Evolutionary conservation across 768 basidiomycete species (phyloP).

Genomic region (Baorangia bicolor): DNA sequence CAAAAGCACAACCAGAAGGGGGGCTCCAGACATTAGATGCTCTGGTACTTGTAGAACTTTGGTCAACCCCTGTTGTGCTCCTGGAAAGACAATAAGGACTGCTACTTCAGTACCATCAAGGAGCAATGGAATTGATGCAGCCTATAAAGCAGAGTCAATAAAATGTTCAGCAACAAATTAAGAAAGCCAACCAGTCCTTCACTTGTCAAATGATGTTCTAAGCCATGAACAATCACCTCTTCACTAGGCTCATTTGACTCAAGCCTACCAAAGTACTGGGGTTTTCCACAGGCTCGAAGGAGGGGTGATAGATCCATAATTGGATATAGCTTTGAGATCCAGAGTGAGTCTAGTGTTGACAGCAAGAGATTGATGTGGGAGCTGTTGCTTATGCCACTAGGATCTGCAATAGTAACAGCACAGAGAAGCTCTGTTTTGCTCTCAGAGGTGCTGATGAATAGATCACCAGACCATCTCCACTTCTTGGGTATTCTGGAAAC

Average conservation of each 20-base stretch:
- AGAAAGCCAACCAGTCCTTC: constrained; percentile 43
- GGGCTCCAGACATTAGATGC: constrained; percentile 12
- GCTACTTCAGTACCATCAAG: constrained; percentile 51
- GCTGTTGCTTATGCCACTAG: constrained; percentile 41
- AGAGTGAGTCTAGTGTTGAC: constrained; percentile 39
- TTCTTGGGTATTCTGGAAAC: constrained; percentile 51
- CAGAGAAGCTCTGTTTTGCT: constrained; percentile 46
- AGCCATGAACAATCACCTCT: constrained; percentile 36
- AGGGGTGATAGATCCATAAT: constrained; percentile 46
- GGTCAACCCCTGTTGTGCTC: constrained; percentile 34
- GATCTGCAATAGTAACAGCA: constrained; percentile 47
- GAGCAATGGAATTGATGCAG: constrained; percentile 46
- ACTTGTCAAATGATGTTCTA: constrained; percentile 47
- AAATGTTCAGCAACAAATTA: not conserved
- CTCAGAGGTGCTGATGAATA: constrained; percentile 41
- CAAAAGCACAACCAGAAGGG: constrained; percentile 28
- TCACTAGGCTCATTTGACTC: constrained; percentile 42
- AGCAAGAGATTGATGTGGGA: constrained; percentile 52
- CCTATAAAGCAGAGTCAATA: constrained; percentile 34
- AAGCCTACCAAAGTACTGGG: constrained; percentile 55
- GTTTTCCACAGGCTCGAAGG: constrained; percentile 46
- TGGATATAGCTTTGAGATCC: constrained; percentile 49
- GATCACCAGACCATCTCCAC: constrained; percentile 65
- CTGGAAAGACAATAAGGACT: constrained; percentile 55
- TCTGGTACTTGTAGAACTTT: constrained; percentile 43